phyloP scores from a whole-genome alignment of 164 flowering plant genomes.

The Taxillus chinensis region DNA sequence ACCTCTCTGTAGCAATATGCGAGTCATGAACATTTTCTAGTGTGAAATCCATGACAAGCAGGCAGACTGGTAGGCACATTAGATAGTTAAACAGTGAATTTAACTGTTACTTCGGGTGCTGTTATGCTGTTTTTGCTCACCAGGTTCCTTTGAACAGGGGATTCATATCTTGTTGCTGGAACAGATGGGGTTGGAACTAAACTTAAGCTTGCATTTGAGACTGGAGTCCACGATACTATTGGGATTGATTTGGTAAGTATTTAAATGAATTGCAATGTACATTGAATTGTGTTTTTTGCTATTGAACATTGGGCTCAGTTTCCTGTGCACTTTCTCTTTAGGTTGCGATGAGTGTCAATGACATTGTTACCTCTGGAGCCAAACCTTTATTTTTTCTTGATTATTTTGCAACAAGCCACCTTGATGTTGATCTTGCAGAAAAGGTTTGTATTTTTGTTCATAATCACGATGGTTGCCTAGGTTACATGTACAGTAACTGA shows the following conservation, averaged over 20 bases:
- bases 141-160: conserved; percentile 42
- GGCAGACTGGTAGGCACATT: too few relatives aligned
- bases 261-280: neutral
- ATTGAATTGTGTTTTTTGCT: neutral
- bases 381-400: conserved; percentile 92
- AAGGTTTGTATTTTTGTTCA: conserved; percentile 34
- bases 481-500: neutral
- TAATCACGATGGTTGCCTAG: neutral
- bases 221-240: conserved; percentile 90
- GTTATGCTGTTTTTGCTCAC: neutral
- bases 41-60: too few relatives aligned
- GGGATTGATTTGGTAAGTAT: conserved; percentile 87
- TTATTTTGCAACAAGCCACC: conserved; percentile 90
- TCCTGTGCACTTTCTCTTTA: conserved; percentile 17
- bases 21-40: too few relatives aligned
- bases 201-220: conserved; percentile 95
- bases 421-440: conserved; percentile 98
- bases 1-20: too few relatives aligned
- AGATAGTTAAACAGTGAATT: neutral
- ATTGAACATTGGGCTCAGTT: neutral
- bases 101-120: neutral
- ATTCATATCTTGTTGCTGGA: conserved; percentile 95
- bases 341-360: conserved; percentile 99
- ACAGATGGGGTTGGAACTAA: conserved; percentile 99
- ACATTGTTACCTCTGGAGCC: conserved; percentile 95